These are phyloP conservation scores for Penicillium pulvis DNA, from an alignment of 495 filamentous ascomycete genomes.

Conservation along the genomic window DNA sequence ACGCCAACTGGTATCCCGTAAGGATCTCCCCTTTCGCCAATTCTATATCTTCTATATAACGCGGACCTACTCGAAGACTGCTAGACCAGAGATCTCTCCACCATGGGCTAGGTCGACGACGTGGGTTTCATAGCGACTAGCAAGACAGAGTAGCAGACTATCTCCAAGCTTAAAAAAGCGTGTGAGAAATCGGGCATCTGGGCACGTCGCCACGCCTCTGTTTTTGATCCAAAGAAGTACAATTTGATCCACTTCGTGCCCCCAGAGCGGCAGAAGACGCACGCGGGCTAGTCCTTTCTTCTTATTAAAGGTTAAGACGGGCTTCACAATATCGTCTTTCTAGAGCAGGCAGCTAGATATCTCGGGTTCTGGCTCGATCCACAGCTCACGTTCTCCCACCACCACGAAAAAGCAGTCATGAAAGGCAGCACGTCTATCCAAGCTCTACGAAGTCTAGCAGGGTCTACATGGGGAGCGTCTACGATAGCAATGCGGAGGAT, in stretches of 20 bases:
- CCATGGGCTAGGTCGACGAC: slow-evolving; percentile 22
- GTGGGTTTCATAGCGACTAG: slow-evolving; percentile 7
- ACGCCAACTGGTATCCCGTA: slow-evolving; percentile 20
- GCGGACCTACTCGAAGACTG: slow-evolving; percentile 12
- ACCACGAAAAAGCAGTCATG: slow-evolving; percentile 12
- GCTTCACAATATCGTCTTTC: too few relatives aligned
- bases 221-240: slow-evolving; percentile 20
- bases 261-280: not conserved
- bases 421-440: slow-evolving; percentile 16
- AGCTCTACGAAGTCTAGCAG: slow-evolving; percentile 16
- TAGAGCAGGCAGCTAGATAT: slow-evolving; percentile 4
- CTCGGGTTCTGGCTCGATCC: slow-evolving; percentile 22
- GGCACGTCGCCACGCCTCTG: slow-evolving; percentile 16
- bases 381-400: slow-evolving; percentile 13
- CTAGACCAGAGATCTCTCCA: too few relatives aligned
- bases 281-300: too few relatives aligned
- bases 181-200: slow-evolving; percentile 6
- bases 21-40: slow-evolving; percentile 24
- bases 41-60: slow-evolving; percentile 29
- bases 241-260: slow-evolving; percentile 15
- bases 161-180: not conserved
- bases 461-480: slow-evolving; percentile 19
- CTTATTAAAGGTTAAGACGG: too few relatives aligned
- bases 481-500: not conserved
- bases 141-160: too few relatives aligned